Conservation (phyloP, 192 early-diverging fungal species). For the Paraglomus brasilianum region DNA sequence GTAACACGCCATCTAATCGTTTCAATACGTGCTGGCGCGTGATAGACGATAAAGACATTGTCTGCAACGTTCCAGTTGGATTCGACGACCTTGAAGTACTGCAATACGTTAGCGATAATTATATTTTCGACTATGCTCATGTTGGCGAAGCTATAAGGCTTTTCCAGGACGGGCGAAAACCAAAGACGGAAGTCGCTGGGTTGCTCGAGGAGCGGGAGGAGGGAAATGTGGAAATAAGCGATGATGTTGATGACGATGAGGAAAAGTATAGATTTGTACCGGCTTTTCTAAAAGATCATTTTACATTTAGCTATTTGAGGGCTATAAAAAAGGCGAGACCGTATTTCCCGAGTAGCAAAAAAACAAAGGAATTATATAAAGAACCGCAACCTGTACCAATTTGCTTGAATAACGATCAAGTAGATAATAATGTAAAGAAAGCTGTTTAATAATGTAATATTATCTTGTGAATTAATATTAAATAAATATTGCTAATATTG, state of each 20-base stretch:
- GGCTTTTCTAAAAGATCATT: conserved; percentile 10
- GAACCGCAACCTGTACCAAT: too few species aligned
- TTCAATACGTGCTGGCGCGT: conserved; percentile 45
- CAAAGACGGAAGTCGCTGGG: background rate
- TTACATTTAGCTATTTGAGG: conserved; percentile 11
- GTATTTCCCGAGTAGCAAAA: background rate
- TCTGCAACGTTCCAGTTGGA: conserved; percentile 43
- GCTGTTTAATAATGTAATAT: too few species aligned
- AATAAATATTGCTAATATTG: too few species aligned
- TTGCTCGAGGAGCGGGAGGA: too few species aligned
- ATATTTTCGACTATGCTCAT: conserved; percentile 11
- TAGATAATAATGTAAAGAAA: too few species aligned
- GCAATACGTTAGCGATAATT: background rate
- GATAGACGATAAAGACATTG: conserved; percentile 45
- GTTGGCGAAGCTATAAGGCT: conserved; percentile 10
- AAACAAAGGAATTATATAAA: too few species aligned
- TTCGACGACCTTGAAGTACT: conserved; percentile 33
- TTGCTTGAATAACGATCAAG: too few species aligned
- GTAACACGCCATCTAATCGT: conserved; percentile 26
- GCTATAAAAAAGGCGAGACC: background rate
- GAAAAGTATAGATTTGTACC: background rate
- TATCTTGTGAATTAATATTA: too few species aligned
- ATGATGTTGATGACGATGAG: background rate
- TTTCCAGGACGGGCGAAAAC: conserved; percentile 7
- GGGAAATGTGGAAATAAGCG: too few species aligned